These are phyloP conservation scores for Xylaria sp. DNA, from an alignment of 2,329 filamentous ascomycete genomes.

Conservation along the genomic window DNA sequence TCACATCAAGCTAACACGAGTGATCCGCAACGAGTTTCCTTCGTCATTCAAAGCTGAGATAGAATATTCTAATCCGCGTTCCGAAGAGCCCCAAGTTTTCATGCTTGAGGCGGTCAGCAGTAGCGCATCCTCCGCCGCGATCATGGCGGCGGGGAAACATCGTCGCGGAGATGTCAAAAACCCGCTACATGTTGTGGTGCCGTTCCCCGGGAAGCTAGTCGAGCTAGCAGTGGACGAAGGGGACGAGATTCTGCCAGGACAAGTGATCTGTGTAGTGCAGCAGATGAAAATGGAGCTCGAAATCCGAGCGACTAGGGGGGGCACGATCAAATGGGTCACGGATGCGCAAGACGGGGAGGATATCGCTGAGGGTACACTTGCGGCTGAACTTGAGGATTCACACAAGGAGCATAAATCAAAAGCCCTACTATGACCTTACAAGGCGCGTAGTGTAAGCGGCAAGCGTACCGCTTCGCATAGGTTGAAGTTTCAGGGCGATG, in stretches of 20 bases:
- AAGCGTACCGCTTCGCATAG: not conserved
- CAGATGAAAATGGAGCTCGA: constrained; percentile 30
- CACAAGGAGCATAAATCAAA: not conserved
- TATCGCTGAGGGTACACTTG: constrained; percentile 22
- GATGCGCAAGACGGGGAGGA: constrained; percentile 27
- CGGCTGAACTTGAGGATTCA: constrained; percentile 20
- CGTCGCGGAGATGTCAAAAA: constrained; percentile 22
- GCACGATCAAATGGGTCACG: constrained; percentile 25
- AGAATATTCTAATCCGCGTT: constrained; percentile 20
- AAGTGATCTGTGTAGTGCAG: constrained; percentile 24
- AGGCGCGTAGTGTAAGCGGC: too few species aligned
- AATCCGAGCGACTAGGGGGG: constrained; percentile 20
- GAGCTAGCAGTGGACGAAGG: constrained; percentile 24
- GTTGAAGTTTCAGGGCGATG: too few species aligned
- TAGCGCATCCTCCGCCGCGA: constrained; percentile 16
- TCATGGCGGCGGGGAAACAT: constrained; percentile 24
- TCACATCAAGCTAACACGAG: constrained; percentile 22
- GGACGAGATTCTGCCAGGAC: constrained; percentile 19
- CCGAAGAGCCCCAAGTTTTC: not conserved
- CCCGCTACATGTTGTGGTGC: constrained; percentile 21
- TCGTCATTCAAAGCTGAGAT: constrained; percentile 22
- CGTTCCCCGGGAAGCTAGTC: constrained; percentile 26
- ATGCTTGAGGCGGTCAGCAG: constrained; percentile 17
- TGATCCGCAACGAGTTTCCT: constrained; percentile 25
- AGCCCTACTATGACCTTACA: constrained; percentile 2